Evolutionary conservation across 2,329 filamentous ascomycete species (phyloP).

Genomic region (Sphaerulina populicola): DNA sequence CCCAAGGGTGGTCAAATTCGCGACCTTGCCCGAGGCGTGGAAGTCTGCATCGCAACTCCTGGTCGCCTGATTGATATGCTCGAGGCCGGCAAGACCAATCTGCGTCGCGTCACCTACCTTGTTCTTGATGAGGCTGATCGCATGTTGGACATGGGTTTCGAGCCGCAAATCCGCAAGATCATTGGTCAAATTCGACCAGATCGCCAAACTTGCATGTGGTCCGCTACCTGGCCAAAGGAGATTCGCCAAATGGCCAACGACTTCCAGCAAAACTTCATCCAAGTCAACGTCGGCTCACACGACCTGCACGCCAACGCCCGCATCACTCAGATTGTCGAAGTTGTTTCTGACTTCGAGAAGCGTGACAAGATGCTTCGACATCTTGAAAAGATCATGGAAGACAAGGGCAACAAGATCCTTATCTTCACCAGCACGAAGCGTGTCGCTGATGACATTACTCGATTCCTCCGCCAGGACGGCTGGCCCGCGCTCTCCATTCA

Average conservation of each 20-base stretch:
- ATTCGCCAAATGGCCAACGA: conserved; percentile 84
- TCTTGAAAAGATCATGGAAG: conserved; percentile 94
- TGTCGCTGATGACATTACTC: conserved; percentile 94
- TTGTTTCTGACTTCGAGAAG: conserved; percentile 94
- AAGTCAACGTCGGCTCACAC: conserved; percentile 96
- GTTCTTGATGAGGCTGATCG: conserved; percentile 98
- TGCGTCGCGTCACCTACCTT: conserved; percentile 93
- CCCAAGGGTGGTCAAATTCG: conserved; percentile 96
- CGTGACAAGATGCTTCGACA: conserved; percentile 96
- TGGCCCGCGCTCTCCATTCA: conserved; percentile 98
- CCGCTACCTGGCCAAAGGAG: conserved; percentile 98
- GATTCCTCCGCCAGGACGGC: conserved; percentile 92
- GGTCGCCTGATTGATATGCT: conserved; percentile 98
- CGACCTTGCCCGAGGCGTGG: conserved; percentile 86
- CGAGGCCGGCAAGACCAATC: conserved; percentile 94
- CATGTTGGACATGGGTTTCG: conserved; percentile 99
- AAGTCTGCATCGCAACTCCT: conserved; percentile 96
- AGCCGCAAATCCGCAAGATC: conserved; percentile 98
- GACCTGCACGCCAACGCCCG: conserved; percentile 94
- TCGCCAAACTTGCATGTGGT: conserved; percentile 99
- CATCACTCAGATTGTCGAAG: conserved; percentile 95
- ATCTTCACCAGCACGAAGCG: conserved; percentile 84
- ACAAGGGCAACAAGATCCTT: conserved; percentile 88
- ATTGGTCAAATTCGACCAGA: conserved; percentile 95
- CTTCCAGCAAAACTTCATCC: conserved; percentile 91